Base-by-base conservation (phyloP, 116 monocot genomes). In the Thalassia testudinum region DNA sequence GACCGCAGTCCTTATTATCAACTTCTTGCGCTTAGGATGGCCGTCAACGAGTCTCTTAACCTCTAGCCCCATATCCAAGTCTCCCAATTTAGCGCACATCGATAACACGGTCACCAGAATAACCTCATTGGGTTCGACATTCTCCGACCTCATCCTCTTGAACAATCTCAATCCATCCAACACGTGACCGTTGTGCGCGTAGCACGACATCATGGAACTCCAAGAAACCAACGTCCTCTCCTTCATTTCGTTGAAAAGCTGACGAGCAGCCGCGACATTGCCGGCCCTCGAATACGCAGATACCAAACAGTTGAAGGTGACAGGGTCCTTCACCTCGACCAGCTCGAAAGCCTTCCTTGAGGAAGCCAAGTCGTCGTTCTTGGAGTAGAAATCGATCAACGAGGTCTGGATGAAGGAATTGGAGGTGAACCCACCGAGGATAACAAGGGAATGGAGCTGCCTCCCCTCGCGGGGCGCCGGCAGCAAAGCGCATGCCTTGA, bases 181-280 rank as follows among this genome's bases (percentile, higher is more conserved):
- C 21, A 69, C 69, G 54, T 77, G 43, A 5, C 72, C 82, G 10
- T 57, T 27, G 34, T 82, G 75, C 10, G 75, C 77, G 53, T 92
- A 92, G 66, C 86, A 77, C 13, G 82, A 65, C 49, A 92, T 92
- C 45, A 92, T 86, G 7, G 92, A 61, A 50, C 79, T 92, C 92
- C 92, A 92, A 12, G 92, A 82, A 11, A 77, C 70, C 37, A 70
- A 52, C 1, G 79, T 83, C 59, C 74, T 86, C 51, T 53, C 52
- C 0, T 62, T 42, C 92, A 92, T 92, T 34, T 65, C 45, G 42
- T 92, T 74, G 29, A 92, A 92, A 8, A 86, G 53, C 10, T 54
- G 53, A 7, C 82, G 66, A 0, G 92, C 92, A 1, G 57, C 66
- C 1, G 27, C 5, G 49, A 73, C 71, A 48, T 82, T 50, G 25